These are phyloP conservation scores for Metschnikowia rubicola DNA, from an alignment of 805 yeast species.

Conservation along the genomic window DNA sequence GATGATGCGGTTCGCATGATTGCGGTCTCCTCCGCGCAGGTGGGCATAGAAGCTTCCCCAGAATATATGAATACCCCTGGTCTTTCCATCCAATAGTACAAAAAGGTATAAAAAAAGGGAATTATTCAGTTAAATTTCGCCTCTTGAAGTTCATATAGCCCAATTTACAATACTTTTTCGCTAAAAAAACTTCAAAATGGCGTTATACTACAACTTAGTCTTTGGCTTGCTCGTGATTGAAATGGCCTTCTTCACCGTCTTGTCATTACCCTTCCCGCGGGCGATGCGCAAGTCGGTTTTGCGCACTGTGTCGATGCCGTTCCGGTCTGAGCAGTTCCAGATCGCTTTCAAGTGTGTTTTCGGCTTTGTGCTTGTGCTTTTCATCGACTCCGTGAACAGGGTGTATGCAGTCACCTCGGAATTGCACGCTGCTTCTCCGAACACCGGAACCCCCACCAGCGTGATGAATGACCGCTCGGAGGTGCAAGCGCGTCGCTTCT, in stretches of 20 bases:
- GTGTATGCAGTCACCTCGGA: conserved; percentile 68
- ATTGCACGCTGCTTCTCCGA: conserved; percentile 36
- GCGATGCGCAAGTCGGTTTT: conserved; percentile 66
- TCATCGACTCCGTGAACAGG: conserved; percentile 84
- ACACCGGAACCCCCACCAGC: conserved; percentile 13
- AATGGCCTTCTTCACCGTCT: conserved; percentile 70
- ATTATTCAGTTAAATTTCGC: no score
- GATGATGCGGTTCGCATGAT: no score
- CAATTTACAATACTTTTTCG: no score
- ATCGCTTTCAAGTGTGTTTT: conserved; percentile 77
- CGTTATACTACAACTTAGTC: conserved; percentile 48
- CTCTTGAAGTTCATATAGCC: no score
- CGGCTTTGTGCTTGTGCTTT: conserved; percentile 78
- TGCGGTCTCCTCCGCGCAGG: no score
- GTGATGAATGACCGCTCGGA: conserved; percentile 66
- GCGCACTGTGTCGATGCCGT: conserved; percentile 60
- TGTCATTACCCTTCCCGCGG: conserved; percentile 86
- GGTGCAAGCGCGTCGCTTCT: conserved; percentile 84
- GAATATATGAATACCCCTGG: no score
- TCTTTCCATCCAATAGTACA: no score
- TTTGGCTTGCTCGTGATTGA: conserved; percentile 77
- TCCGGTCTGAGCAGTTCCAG: conserved; percentile 66
- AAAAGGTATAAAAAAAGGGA: no score
- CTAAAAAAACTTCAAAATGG: conserved; percentile 24
- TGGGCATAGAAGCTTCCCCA: no score